Conservation (phyloP, 345 rosid genomes). For the Hirschfeldia incana region DNA sequence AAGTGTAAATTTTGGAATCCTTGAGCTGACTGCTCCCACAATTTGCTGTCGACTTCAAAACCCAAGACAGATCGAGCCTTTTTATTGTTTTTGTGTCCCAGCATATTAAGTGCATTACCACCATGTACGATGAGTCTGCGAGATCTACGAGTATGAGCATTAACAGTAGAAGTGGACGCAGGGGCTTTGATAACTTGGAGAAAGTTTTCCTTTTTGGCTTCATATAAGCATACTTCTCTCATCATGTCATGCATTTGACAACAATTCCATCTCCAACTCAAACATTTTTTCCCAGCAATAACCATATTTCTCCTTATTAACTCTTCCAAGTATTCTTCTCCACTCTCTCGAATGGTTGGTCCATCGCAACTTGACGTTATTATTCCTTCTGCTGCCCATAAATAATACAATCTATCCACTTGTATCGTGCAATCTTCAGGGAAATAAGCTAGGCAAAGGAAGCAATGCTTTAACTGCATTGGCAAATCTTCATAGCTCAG, state of each 20-base stretch:
- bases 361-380: background rate
- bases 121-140: conserved; percentile 14
- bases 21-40: background rate
- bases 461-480: conserved; percentile 13
- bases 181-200: conserved; percentile 4
- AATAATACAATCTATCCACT: conserved; percentile 13
- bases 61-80: conserved; percentile 16
- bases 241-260: conserved; percentile 38
- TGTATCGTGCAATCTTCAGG: conserved; percentile 33
- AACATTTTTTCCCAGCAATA: conserved; percentile 3
- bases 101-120: background rate
- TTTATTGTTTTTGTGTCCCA: background rate
- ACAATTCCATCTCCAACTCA: background rate
- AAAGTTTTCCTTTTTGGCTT: conserved; percentile 16
- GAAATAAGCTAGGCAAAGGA: conserved; percentile 31
- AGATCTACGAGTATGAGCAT: conserved; percentile 5
- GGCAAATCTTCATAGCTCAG: conserved; percentile 33
- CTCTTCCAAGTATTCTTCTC: conserved; percentile 33
- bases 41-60: background rate
- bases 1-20: conserved; percentile 23
- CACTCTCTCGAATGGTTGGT: conserved; percentile 30
- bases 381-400: conserved; percentile 50
- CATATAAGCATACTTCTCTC: conserved; percentile 32
- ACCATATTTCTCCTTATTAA: conserved; percentile 42
- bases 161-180: background rate